Percentiles rank a stretch among this genome's conserved stretches.
These are phyloP conservation scores for Magnaporthiopsis poae DNA, from an alignment of 2,329 filamentous ascomycete species.

Conservation along the genomic window DNA sequence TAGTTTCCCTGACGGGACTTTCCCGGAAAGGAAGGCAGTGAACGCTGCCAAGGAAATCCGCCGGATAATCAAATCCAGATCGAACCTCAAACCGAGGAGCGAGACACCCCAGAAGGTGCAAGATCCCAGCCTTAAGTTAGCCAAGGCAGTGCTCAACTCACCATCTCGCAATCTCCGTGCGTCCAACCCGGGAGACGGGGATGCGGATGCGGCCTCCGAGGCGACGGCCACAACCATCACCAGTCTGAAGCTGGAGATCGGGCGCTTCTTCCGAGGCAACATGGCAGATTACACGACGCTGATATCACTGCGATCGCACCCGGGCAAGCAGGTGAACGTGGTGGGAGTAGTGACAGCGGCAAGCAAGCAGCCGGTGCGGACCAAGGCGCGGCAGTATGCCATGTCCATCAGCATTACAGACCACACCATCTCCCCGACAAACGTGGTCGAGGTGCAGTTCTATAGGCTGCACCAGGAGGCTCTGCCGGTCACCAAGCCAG, in stretches of 20 bases:
- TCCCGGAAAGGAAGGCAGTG: background rate
- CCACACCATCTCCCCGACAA: conserved; percentile 39
- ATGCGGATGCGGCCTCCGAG: conserved; percentile 5
- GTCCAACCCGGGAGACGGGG: conserved; percentile 10
- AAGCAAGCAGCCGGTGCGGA: conserved; percentile 36
- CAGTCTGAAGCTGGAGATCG: conserved; percentile 35
- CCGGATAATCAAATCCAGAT: background rate
- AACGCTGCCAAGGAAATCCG: background rate
- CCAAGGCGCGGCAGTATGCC: conserved; percentile 49
- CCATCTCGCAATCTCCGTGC: conserved; percentile 17
- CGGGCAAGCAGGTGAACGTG: conserved; percentile 41
- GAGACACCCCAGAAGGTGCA: conserved; percentile 12
- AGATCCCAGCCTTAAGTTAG: conserved; percentile 21
- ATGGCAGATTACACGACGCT: conserved; percentile 45
- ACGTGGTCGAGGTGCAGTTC: conserved; percentile 45
- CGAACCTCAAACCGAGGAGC: conserved; percentile 10
- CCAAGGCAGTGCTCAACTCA: conserved; percentile 22
- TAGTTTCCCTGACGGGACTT: background rate
- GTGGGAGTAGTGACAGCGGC: conserved; percentile 42
- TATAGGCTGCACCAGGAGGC: conserved; percentile 49
- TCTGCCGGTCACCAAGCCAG: conserved; percentile 43
- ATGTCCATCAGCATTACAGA: conserved; percentile 50
- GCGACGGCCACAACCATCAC: conserved; percentile 8
- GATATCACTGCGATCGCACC: conserved; percentile 39
- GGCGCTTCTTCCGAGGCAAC: conserved; percentile 35